A percentile compares a stretch with the other conserved stretches of the same genome.
phyloP scores from a whole-genome alignment of 2,329 filamentous ascomycete genomes.

The Claviceps capensis region DNA sequence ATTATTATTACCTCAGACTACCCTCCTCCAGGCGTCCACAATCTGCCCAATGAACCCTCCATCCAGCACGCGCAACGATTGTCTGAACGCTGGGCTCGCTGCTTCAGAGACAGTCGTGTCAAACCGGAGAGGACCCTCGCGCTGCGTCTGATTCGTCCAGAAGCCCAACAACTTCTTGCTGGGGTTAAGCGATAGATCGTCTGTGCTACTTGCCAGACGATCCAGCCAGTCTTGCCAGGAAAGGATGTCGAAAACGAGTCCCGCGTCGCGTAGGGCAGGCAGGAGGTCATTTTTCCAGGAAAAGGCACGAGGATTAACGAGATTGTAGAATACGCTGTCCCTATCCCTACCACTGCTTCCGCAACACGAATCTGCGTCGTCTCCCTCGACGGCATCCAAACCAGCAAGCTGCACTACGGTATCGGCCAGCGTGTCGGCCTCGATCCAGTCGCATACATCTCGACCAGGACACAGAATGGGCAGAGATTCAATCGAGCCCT shows the following conservation, averaged over 20 bases:
- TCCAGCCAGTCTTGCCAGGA: slow-evolving; percentile 28
- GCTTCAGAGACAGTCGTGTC: not conserved
- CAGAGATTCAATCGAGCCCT: slow-evolving; percentile 19
- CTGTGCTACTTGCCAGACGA: slow-evolving; percentile 26
- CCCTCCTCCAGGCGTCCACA: not conserved
- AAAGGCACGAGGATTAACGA: slow-evolving; percentile 33
- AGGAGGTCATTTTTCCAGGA: slow-evolving; percentile 37
- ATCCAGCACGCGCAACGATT: not conserved
- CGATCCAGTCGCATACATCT: not conserved
- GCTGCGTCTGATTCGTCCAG: slow-evolving; percentile 11
- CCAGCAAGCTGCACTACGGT: slow-evolving; percentile 29
- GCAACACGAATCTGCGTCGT: slow-evolving; percentile 24
- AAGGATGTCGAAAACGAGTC: slow-evolving; percentile 30
- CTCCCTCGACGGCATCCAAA: slow-evolving; percentile 24
- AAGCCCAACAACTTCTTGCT: slow-evolving; percentile 30
- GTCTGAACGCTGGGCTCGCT: not conserved
- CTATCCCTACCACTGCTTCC: not conserved
- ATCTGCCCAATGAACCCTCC: not conserved
- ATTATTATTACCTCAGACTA: not conserved
- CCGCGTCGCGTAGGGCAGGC: slow-evolving; percentile 28
- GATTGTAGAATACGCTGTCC: slow-evolving; percentile 27
- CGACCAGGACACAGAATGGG: slow-evolving; percentile 17
- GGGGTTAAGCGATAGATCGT: slow-evolving; percentile 32
- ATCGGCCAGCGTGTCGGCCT: slow-evolving; percentile 22
- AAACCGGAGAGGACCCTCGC: not conserved